A percentile compares a stretch with the other conserved stretches of the same genome.
Conservation (phyloP, 2,329 filamentous ascomycete species). For the Sphaerulina populicola region DNA sequence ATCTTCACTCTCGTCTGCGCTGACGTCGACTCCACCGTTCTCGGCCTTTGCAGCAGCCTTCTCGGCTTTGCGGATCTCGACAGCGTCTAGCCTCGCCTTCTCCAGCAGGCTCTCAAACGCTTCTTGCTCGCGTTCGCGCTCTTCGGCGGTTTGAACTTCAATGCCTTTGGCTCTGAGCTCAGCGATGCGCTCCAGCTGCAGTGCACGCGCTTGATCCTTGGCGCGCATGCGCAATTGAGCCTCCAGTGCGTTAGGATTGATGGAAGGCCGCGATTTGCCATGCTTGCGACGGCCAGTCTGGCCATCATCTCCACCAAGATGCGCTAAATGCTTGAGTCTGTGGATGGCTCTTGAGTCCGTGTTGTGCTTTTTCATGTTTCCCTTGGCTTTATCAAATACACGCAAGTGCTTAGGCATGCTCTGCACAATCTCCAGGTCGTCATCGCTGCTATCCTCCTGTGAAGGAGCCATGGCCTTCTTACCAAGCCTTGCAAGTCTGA, state of each 20-base stretch:
- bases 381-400: constrained; percentile 35
- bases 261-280: constrained; percentile 51
- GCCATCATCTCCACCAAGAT: constrained; percentile 30
- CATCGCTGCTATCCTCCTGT: constrained; percentile 38
- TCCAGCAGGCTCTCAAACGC: constrained; percentile 83
- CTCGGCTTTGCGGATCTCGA: constrained; percentile 70
- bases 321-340: constrained; percentile 30
- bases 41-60: constrained; percentile 63
- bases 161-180: constrained; percentile 72
- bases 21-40: constrained; percentile 39
- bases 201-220: constrained; percentile 67
- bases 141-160: constrained; percentile 73
- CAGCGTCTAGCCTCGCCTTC: constrained; percentile 70
- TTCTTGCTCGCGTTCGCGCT: constrained; percentile 71
- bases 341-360: constrained; percentile 30
- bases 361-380: constrained; percentile 15
- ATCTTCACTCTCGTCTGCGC: constrained; percentile 51
- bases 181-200: constrained; percentile 68
- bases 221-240: constrained; percentile 60
- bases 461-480: constrained; percentile 20
- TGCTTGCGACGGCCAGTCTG: constrained; percentile 48
- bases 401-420: constrained; percentile 27
- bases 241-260: constrained; percentile 64
- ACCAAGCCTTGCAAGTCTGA: constrained; percentile 32
- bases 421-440: constrained; percentile 57